Percentiles rank a stretch among this genome's conserved stretches.
phyloP scores from a whole-genome alignment of 495 filamentous ascomycete genomes.

The Penicilliopsis zonata region DNA sequence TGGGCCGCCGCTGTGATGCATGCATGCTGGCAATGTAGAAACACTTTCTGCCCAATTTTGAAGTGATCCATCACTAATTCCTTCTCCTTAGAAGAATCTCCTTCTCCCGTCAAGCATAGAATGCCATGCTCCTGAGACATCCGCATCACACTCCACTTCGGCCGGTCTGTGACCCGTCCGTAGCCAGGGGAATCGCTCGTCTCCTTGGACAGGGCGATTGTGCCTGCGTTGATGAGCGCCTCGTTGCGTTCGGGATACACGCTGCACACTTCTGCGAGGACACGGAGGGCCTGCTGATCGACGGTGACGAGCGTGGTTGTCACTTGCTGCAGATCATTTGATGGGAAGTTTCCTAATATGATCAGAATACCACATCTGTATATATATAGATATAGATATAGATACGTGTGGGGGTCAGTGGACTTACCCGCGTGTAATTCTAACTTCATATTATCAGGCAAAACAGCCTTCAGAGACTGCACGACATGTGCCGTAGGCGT shows the following conservation, averaged over 20 bases:
- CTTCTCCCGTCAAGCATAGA: slow-evolving; percentile 16
- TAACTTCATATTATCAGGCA: slow-evolving; percentile 12
- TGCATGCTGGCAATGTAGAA: slow-evolving; percentile 18
- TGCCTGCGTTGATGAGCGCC: slow-evolving; percentile 15
- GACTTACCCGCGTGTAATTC: slow-evolving; percentile 20
- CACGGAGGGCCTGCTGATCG: slow-evolving; percentile 11
- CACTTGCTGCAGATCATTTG: slow-evolving; percentile 17
- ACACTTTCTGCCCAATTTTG: slow-evolving; percentile 15
- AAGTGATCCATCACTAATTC: slow-evolving; percentile 8
- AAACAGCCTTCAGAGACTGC: slow-evolving; percentile 6
- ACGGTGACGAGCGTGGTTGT: slow-evolving; percentile 8
- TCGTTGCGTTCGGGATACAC: slow-evolving; percentile 17
- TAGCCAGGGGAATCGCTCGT: slow-evolving; percentile 11
- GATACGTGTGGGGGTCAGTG: neutral
- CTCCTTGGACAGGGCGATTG: slow-evolving; percentile 12
- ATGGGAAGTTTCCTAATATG: slow-evolving; percentile 11
- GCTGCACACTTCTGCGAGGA: slow-evolving; percentile 14
- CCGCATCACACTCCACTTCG: slow-evolving; percentile 49
- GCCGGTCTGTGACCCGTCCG: slow-evolving; percentile 6
- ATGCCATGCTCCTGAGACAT: slow-evolving; percentile 61
- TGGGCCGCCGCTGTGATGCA: slow-evolving; percentile 18
- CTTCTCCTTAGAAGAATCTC: slow-evolving; percentile 3
- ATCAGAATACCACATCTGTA: too few relatives aligned
- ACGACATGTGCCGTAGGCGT: slow-evolving; percentile 26
- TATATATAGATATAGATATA: neutral